Conservation (phyloP, 2,329 filamentous ascomycete genomes). For the Bipolaris sorokiniana region DNA sequence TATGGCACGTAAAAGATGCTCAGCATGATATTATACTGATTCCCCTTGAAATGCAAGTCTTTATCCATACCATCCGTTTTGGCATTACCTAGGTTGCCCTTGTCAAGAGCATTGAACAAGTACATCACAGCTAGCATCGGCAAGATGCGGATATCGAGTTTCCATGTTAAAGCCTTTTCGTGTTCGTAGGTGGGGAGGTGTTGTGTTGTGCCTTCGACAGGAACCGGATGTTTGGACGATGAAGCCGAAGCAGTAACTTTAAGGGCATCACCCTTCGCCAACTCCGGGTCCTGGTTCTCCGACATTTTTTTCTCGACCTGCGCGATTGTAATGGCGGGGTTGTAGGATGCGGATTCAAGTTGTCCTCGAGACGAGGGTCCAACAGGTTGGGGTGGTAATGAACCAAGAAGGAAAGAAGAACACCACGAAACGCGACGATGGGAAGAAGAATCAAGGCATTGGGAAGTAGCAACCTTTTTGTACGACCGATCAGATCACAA, state of each 20-base stretch:
- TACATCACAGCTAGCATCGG: constrained; percentile 67
- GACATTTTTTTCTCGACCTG: constrained; percentile 27
- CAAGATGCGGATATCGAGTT: constrained; percentile 62
- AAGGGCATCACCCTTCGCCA: constrained; percentile 36
- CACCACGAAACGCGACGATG: background rate
- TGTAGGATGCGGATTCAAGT: background rate
- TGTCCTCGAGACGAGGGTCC: background rate
- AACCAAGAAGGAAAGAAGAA: background rate
- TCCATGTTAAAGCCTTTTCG: constrained; percentile 56
- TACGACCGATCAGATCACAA: constrained; percentile 1
- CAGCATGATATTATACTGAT: constrained; percentile 73
- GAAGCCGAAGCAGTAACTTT: constrained; percentile 35
- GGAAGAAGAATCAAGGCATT: background rate
- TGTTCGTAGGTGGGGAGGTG: constrained; percentile 47
- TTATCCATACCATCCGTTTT: constrained; percentile 55
- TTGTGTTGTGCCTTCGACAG: constrained; percentile 38
- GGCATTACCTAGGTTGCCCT: constrained; percentile 51
- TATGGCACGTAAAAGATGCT: constrained; percentile 76
- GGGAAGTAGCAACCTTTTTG: constrained; percentile 13
- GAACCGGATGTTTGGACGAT: constrained; percentile 33
- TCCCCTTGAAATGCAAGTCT: constrained; percentile 64
- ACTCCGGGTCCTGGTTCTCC: constrained; percentile 32
- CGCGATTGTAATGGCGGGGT: background rate
- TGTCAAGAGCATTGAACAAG: constrained; percentile 56
- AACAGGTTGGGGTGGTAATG: background rate